Conservation (phyloP, 78 protist species). For the Dictyostelium firmibasis region DNA sequence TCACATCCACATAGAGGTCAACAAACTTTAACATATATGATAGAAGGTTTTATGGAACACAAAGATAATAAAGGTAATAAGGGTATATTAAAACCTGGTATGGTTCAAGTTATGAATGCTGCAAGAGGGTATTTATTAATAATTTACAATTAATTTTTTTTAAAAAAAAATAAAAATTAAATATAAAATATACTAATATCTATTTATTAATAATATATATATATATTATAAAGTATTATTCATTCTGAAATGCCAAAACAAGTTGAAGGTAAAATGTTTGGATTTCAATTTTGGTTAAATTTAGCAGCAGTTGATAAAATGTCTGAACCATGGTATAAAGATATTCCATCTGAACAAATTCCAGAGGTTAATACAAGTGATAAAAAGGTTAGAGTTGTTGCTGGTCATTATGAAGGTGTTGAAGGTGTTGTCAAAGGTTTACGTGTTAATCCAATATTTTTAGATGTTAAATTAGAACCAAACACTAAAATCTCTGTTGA, state of each 20-base stretch:
- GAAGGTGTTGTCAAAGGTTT: constrained; percentile 23
- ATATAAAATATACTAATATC: too few species aligned
- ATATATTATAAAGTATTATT: constrained; percentile 71
- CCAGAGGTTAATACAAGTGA: constrained; percentile 8
- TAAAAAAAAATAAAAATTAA: too few species aligned
- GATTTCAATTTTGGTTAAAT: constrained; percentile 89
- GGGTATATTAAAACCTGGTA: too few species aligned
- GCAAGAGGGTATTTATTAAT: constrained; percentile 65
- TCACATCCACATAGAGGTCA: constrained; percentile 92
- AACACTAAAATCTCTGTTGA: background rate
- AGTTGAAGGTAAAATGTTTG: constrained; percentile 66
- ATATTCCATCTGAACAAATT: constrained; percentile 3
- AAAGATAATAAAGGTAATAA: constrained; percentile 71
- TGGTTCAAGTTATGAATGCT: too few species aligned
- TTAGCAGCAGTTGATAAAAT: constrained; percentile 85
- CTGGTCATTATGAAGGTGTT: constrained; percentile 42
- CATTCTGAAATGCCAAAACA: constrained; percentile 85
- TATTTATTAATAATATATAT: too few species aligned
- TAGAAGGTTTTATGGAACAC: constrained; percentile 77
- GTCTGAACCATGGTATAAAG: constrained; percentile 85
- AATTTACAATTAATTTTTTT: too few species aligned
- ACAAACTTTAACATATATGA: too few species aligned
- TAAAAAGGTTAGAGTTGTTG: constrained; percentile 29
- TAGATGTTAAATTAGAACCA: too few species aligned
- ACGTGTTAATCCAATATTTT: constrained; percentile 20